Percentiles rank a stretch among this genome's conserved stretches.
phyloP scores from a whole-genome alignment of 805 yeast species.

The Zygotorulaspora chibaensis region DNA sequence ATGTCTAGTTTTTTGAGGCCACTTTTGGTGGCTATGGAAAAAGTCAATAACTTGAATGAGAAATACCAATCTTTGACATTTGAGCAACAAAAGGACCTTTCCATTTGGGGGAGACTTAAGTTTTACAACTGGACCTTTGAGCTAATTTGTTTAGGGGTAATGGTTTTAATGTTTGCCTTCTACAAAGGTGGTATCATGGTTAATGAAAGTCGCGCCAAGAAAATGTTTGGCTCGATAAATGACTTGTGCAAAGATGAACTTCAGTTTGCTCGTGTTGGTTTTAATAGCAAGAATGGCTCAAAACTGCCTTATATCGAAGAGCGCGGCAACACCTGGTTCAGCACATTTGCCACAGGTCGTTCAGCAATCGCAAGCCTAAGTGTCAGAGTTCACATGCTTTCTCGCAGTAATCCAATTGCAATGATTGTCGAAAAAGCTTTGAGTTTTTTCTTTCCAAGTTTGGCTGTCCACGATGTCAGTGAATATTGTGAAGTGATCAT shows the following conservation, averaged over 20 bases:
- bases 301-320: conserved; percentile 37
- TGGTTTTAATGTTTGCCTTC: conserved; percentile 45
- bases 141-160: conserved; percentile 47
- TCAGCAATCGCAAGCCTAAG: conserved; percentile 61
- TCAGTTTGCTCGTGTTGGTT: conserved; percentile 60
- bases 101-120: conserved; percentile 53
- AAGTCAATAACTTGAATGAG: conserved; percentile 26
- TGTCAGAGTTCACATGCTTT: conserved; percentile 57
- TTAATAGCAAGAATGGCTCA: conserved; percentile 22
- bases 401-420: conserved; percentile 76
- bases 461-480: conserved; percentile 53
- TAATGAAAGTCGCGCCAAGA: conserved; percentile 54
- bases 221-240: conserved; percentile 47
- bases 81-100: conserved; percentile 56
- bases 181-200: conserved; percentile 56
- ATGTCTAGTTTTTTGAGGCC: conserved; percentile 18
- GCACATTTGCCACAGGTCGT: conserved; percentile 86
- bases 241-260: conserved; percentile 54
- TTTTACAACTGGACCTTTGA: conserved; percentile 79
- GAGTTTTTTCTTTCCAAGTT: conserved; percentile 52
- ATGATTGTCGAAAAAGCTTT: conserved; percentile 60
- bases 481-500: conserved; percentile 54
- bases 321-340: conserved; percentile 35
- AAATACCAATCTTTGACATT: conserved; percentile 32
- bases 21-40: conserved; percentile 11